A percentile compares a stretch with the other conserved stretches of the same genome.
Evolutionary conservation across 1,139 yeast genomes (phyloP).

Genomic region (Geotrichum phurueaensis): DNA sequence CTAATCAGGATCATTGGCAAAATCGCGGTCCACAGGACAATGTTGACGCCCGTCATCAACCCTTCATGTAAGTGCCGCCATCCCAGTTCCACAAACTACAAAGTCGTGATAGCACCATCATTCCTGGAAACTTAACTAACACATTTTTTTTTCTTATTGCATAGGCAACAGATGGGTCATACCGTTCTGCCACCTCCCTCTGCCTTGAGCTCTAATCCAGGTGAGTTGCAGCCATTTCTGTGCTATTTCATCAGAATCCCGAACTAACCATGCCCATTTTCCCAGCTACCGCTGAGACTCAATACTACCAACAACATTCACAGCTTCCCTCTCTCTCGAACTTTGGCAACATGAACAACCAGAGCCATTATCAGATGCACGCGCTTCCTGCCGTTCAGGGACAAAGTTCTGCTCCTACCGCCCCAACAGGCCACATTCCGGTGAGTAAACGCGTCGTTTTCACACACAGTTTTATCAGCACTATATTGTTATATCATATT

Average conservation of each 20-base stretch:
- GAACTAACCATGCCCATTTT: not conserved
- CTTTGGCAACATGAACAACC: constrained; percentile 7
- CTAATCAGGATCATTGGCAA: constrained; percentile 17
- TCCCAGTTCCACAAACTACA: not conserved
- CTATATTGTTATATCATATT: not conserved
- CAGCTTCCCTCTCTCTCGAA: constrained; percentile 52
- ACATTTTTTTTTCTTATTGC: not conserved
- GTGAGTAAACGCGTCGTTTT: constrained; percentile 3
- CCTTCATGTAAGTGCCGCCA: constrained; percentile 23
- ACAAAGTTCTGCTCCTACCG: constrained; percentile 21
- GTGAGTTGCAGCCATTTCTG: constrained; percentile 16
- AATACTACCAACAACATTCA: constrained; percentile 37
- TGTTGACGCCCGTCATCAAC: constrained; percentile 11
- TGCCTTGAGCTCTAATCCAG: constrained; percentile 22
- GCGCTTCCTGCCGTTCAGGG: constrained; percentile 25
- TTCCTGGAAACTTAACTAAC: not conserved
- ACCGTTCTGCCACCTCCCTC: constrained; percentile 33
- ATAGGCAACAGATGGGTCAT: constrained; percentile 26
- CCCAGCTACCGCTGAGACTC: constrained; percentile 13
- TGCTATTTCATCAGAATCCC: not conserved
- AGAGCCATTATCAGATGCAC: constrained; percentile 11
- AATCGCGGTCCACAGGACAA: constrained; percentile 11
- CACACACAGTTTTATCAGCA: not conserved
- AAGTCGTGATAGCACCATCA: not conserved
- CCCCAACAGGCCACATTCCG: constrained; percentile 12